Evolutionary conservation across 2,329 filamentous ascomycete species (phyloP).

Genomic region (Penicillium sp.): DNA sequence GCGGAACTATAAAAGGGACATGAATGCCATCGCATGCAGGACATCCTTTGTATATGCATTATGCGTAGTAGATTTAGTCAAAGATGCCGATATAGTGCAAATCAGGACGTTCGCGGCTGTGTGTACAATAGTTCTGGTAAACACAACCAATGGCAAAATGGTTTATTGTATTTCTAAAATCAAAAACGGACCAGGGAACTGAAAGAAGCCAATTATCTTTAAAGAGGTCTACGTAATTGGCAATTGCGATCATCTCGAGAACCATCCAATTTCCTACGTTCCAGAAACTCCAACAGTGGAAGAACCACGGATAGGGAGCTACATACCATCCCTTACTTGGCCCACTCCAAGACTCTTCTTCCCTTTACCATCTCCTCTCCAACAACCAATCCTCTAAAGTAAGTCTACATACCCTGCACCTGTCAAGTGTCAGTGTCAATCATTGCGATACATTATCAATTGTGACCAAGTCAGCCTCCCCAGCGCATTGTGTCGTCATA

Average conservation of each 20-base stretch:
- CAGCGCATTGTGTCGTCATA: constrained; percentile 10
- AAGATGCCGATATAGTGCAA: not conserved
- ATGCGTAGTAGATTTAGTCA: not conserved
- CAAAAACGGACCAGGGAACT: not conserved
- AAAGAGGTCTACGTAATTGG: not conserved
- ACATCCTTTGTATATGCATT: not conserved
- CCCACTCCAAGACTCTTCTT: constrained; percentile 15
- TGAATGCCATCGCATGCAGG: constrained; percentile 4
- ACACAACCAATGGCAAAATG: not conserved
- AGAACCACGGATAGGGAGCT: constrained; percentile 14
- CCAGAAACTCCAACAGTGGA: constrained; percentile 5
- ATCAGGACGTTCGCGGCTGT: not conserved
- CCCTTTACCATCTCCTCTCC: constrained; percentile 7
- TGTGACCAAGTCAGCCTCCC: not conserved
- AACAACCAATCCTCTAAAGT: not conserved
- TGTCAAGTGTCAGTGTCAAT: not conserved
- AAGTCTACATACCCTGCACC: constrained; percentile 1
- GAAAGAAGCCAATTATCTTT: constrained; percentile 2
- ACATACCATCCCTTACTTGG: constrained; percentile 24
- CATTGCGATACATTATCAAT: not conserved
- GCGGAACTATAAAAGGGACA: constrained; percentile 13
- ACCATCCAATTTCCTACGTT: constrained; percentile 1
- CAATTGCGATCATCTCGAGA: not conserved
- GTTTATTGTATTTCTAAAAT: not conserved
- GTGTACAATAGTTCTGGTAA: not conserved